Base-by-base conservation (phyloP, 108 stramenopile genomes). In the Pelagomonas calceolata region DNA sequence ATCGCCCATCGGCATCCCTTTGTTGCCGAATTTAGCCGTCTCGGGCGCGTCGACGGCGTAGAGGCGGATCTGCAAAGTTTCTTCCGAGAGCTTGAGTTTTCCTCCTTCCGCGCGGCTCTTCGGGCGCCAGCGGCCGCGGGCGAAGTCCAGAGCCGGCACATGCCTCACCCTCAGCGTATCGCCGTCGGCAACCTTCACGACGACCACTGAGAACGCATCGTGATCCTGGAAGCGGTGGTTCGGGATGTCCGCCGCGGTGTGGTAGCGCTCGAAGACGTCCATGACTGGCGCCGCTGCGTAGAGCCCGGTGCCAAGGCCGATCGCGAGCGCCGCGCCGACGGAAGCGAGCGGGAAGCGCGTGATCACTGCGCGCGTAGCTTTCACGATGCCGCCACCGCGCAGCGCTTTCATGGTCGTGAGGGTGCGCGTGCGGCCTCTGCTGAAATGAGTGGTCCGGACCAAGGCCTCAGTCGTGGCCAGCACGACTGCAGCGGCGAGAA, bases 21-120 rank as follows among this genome's bases (percentile, higher is more conserved):
- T 67, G 64, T 78, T 78, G 51, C 73, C 82, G 70, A 39, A 68
- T 71, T 86, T 86, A 0, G 73, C 80, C 16, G 76, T 81, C 66
- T 89, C 88, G 37, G 86, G 86, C 46, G 78, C 71, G 75, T 89
- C 88, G 29, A 89, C 76, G 43, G 81, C 88, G 74, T 86, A 86
- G 12, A 86, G 33, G 31, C 88, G 81, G 65, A 89, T 76, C 43
- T 65, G 68, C 14, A 89, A 60, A 12, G 88, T 87, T 30, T 76
- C 70, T 14, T 84, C 81, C 29, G 81, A 69, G 32, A 85, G 70
- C 30, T 36, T 43, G 9, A 43, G 39, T 12, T 5, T 10, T 5
- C 39, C 39, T 5, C 39, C 39, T 12, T 43, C 39, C 9, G 39
- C 21, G 44, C 14, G 16, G 44, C 14, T 16, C 51, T 60, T 60